Conservation (phyloP, 306 rosid genomes). For the Gleditsia sinensis region DNA sequence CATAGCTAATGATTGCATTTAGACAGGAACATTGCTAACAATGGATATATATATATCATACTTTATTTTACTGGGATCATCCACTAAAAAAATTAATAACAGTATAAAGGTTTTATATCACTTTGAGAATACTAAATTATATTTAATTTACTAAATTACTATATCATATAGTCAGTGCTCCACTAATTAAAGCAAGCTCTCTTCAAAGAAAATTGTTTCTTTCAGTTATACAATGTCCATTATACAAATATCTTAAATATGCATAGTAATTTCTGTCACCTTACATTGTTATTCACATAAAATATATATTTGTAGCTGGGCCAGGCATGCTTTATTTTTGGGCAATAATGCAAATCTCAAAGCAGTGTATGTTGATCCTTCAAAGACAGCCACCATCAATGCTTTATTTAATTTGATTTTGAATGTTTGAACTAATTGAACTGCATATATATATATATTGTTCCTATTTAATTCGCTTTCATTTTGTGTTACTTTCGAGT, state of each 20-base stretch:
- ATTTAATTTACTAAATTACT: constrained; percentile 28
- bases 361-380: no score
- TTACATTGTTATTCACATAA: neutral
- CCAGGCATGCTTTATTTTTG: no score
- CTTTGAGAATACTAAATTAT: constrained; percentile 35
- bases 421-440: no score
- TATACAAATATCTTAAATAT: constrained; percentile 7
- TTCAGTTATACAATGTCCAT: constrained; percentile 34
- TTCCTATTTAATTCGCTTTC: no score
- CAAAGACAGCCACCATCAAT: no score
- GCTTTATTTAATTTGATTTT: no score
- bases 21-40: constrained; percentile 30
- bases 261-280: constrained; percentile 12
- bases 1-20: constrained; percentile 40
- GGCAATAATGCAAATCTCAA: no score
- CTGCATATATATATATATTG: no score
- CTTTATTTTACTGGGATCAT: no score
- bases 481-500: no score
- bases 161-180: constrained; percentile 44
- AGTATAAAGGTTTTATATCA: constrained; percentile 27
- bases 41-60: constrained; percentile 34
- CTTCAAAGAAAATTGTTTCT: constrained; percentile 32
- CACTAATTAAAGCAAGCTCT: constrained; percentile 45
- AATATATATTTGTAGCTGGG: neutral
- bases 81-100: no score